A percentile compares a stretch with the other conserved stretches of the same genome.
phyloP scores from a whole-genome alignment of 169 alveolate species.

The Eimeria tenella region DNA sequence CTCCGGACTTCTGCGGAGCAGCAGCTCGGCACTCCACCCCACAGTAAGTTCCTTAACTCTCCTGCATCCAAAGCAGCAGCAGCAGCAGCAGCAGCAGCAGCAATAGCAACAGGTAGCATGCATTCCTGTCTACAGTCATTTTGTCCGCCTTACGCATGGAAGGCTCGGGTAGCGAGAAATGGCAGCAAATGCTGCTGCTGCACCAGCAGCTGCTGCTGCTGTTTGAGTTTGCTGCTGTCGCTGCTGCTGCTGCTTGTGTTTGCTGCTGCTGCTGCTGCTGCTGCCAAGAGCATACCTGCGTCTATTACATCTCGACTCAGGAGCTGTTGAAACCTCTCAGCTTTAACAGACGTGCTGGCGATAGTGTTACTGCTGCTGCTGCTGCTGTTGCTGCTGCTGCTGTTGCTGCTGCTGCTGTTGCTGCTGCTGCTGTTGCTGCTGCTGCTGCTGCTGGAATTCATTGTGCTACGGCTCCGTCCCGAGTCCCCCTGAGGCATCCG shows the following conservation, averaged over 20 bases:
- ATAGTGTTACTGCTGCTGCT: conserved; percentile 15
- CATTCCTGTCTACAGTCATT: too few species aligned
- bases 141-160: too few species aligned
- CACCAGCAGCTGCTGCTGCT: neutral
- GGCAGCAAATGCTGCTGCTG: conserved; percentile 48
- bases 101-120: too few species aligned
- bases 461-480: neutral
- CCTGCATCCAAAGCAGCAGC: conserved; percentile 5
- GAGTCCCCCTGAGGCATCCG: conserved; percentile 56
- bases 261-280: too few species aligned
- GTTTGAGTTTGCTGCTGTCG: neutral
- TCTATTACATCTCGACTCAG: conserved; percentile 16
- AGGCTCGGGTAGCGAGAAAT: too few species aligned
- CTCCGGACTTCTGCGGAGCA: conserved; percentile 52
- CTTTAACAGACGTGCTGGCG: neutral
- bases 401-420: conserved; percentile 26
- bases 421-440: conserved; percentile 8
- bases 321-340: conserved; percentile 19
- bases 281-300: conserved; percentile 19
- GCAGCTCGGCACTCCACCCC: conserved; percentile 74
- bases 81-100: neutral
- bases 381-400: conserved; percentile 2
- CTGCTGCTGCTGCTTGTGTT: neutral
- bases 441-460: neutral
- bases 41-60: conserved; percentile 61